Percentiles rank a stretch among this genome's conserved stretches.
Conservation (phyloP, 441 rosid genomes). For the Adansonia grandidieri region DNA sequence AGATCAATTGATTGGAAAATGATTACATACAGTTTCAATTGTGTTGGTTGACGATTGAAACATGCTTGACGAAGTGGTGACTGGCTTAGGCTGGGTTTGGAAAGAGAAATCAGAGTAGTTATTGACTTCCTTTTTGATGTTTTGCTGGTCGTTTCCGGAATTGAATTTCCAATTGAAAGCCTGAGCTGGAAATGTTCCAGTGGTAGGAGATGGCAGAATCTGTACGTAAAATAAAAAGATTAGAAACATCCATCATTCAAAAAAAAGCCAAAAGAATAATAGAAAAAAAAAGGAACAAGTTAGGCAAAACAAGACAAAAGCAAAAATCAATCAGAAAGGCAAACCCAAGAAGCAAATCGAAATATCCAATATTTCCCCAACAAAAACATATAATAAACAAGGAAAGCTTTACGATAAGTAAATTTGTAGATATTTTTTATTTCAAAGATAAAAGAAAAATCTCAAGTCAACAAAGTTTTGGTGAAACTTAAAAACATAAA, state of each 20-base stretch:
- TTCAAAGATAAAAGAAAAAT: background rate
- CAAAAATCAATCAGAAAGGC: background rate
- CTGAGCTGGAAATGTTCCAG: slow-evolving; percentile 67
- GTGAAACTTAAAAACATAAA: background rate
- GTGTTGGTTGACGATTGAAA: slow-evolving; percentile 42
- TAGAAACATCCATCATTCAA: background rate
- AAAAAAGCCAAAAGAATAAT: background rate
- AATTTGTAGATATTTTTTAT: background rate
- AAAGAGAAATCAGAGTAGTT: slow-evolving; percentile 57
- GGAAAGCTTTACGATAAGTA: background rate
- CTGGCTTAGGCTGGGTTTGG: slow-evolving; percentile 43
- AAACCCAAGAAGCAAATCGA: no score
- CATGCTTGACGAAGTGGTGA: slow-evolving; percentile 35
- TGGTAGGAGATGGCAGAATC: slow-evolving; percentile 90
- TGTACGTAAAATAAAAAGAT: slow-evolving; percentile 30
- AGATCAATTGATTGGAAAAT: background rate
- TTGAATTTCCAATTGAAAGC: slow-evolving; percentile 52
- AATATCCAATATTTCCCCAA: background rate
- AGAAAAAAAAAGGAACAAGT: no score
- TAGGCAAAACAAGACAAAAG: no score
- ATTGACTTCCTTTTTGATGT: slow-evolving; percentile 51
- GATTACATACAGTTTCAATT: slow-evolving; percentile 38
- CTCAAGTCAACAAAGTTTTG: background rate
- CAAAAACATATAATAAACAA: background rate
- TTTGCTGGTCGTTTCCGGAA: slow-evolving; percentile 34